Evolutionary conservation across 768 basidiomycete genomes (phyloP).

Genomic region (Suillus discolor): DNA sequence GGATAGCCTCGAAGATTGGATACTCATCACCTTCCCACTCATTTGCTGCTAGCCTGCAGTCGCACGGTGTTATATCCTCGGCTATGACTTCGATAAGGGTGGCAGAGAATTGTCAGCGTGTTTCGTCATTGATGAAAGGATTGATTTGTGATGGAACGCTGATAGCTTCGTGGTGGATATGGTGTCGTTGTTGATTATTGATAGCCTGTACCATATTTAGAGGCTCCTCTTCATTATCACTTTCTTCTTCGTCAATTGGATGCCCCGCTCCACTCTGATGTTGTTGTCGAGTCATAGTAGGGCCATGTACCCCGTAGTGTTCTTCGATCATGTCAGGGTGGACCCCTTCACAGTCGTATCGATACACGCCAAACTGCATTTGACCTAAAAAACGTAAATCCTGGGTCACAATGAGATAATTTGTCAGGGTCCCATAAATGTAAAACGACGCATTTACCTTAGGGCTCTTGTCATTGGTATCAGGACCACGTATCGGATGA

Average conservation of each 20-base stretch:
- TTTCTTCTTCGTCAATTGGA: slow-evolving; percentile 9
- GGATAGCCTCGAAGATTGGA: slow-evolving; percentile 15
- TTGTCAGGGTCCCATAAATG: slow-evolving; percentile 1
- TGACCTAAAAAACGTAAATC: slow-evolving; percentile 16
- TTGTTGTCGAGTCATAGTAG: background rate
- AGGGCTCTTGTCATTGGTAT: background rate
- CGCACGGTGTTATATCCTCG: slow-evolving; percentile 5
- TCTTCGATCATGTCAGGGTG: slow-evolving; percentile 20
- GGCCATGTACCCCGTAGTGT: slow-evolving; percentile 18
- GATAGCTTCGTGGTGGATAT: slow-evolving; percentile 7
- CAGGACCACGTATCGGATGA: background rate
- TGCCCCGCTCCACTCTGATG: slow-evolving; percentile 12
- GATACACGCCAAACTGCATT: slow-evolving; percentile 10
- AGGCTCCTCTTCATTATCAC: background rate
- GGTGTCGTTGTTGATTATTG: slow-evolving; percentile 4
- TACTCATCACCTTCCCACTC: slow-evolving; percentile 22
- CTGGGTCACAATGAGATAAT: background rate
- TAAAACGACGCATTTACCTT: background rate
- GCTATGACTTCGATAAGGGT: slow-evolving; percentile 1
- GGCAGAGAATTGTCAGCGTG: slow-evolving; percentile 1
- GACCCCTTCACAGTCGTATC: slow-evolving; percentile 15
- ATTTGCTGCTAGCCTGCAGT: slow-evolving; percentile 16
- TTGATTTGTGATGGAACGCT: background rate
- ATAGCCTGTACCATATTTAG: background rate
- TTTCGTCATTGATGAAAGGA: slow-evolving; percentile 15